These are phyloP conservation scores for Citrus trifoliata DNA, from an alignment of 345 rosid genomes.

Conservation along the genomic window DNA sequence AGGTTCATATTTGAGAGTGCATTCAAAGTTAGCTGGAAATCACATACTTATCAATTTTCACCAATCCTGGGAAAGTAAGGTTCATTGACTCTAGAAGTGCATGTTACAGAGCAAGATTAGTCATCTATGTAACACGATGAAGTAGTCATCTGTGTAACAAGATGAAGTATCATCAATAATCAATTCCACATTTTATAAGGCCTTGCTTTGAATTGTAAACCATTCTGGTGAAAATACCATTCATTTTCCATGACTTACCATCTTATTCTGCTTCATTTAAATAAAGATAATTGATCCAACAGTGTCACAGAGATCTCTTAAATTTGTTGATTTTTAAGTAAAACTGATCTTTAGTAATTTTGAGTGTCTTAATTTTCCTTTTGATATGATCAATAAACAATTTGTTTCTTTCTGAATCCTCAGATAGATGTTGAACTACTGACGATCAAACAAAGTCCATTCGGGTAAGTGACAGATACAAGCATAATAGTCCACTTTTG, in stretches of 20 bases:
- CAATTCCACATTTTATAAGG: neutral
- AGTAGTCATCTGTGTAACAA: neutral
- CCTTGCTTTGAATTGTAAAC: neutral
- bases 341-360: no score
- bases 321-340: no score
- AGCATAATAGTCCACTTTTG: neutral
- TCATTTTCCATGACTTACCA: neutral
- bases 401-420: constrained; percentile 17
- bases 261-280: no score
- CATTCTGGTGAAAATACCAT: neutral
- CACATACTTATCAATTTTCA: neutral
- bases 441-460: constrained; percentile 85
- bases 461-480: constrained; percentile 53
- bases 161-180: no score
- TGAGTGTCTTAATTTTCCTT: no score
- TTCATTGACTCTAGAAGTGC: neutral
- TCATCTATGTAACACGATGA: neutral
- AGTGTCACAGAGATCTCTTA: no score
- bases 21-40: neutral
- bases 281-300: no score
- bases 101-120: neutral
- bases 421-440: constrained; percentile 88
- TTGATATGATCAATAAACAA: no score
- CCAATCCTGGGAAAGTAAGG: neutral
- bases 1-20: neutral